phyloP scores from a whole-genome alignment of 1,284 basidiomycete genomes.

The Heterobasidion occidentale region DNA sequence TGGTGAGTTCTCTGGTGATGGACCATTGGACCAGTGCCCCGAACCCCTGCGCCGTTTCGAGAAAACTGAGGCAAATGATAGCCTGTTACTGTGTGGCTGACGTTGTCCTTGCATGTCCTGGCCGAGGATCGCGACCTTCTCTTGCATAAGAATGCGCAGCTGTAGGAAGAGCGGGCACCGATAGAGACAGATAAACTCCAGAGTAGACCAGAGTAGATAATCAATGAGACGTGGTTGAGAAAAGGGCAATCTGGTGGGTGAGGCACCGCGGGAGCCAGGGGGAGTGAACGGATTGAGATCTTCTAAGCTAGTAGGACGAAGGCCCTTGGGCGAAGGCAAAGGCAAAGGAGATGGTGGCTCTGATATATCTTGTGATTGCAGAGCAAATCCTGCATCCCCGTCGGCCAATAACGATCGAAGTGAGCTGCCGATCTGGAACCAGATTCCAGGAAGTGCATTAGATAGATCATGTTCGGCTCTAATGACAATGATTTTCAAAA shows the following conservation, averaged over 20 bases:
- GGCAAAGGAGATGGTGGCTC: conserved; percentile 36
- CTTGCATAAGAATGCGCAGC: conserved; percentile 54
- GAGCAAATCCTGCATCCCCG: conserved; percentile 51
- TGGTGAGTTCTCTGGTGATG: conserved; percentile 48
- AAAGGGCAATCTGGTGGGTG: conserved; percentile 14
- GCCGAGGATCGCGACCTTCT: conserved; percentile 47
- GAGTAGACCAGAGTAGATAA: conserved; percentile 67
- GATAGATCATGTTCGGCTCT: conserved; percentile 59
- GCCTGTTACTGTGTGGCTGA: conserved; percentile 24
- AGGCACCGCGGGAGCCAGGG: conserved; percentile 14
- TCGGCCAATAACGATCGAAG: conserved; percentile 43
- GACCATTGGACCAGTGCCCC: conserved; percentile 21
- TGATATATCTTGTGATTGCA: conserved; percentile 29
- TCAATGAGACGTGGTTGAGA: conserved; percentile 53
- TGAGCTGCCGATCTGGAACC: conserved; percentile 47
- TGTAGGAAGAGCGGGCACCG: conserved; percentile 59
- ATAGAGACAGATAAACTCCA: conserved; percentile 60
- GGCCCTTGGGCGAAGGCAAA: conserved; percentile 30
- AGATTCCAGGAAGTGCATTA: conserved; percentile 43
- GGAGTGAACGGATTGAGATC: conserved; percentile 18
- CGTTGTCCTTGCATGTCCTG: conserved; percentile 33
- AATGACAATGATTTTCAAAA: conserved; percentile 62
- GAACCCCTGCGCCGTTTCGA: conserved; percentile 38
- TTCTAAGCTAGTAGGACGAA: conserved; percentile 12
- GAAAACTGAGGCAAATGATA: conserved; percentile 38